Evolutionary conservation across 139 green algal species (phyloP).

Genomic region (Coccomyxa sp.): DNA sequence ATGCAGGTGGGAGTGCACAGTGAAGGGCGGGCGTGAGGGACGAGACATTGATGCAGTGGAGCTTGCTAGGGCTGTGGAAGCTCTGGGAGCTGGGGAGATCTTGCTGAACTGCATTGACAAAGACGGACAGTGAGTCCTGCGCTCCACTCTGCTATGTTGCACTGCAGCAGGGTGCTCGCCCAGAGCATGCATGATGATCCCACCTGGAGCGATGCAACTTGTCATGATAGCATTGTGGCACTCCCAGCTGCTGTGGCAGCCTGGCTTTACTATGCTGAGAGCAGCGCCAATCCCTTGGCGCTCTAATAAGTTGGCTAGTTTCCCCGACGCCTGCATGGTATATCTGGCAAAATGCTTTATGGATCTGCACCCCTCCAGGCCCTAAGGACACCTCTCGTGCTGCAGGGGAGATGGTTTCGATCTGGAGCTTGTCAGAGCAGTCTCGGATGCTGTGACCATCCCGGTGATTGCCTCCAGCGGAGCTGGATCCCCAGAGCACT

Average conservation of each 20-base stretch:
- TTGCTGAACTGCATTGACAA: constrained; percentile 99
- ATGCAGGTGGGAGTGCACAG: constrained; percentile 21
- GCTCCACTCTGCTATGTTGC: not conserved
- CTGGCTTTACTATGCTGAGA: too few relatives aligned
- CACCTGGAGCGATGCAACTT: too few relatives aligned
- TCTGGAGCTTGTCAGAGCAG: constrained; percentile 83
- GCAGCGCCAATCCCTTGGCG: too few relatives aligned
- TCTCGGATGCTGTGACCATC: constrained; percentile 90
- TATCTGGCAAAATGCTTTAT: too few relatives aligned
- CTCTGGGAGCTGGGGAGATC: constrained; percentile 95
- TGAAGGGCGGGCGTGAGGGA: constrained; percentile 81
- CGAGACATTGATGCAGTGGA: constrained; percentile 88
- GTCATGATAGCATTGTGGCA: too few relatives aligned
- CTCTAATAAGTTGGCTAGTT: too few relatives aligned
- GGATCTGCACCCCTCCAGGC: too few relatives aligned
- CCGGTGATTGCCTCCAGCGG: constrained; percentile 95
- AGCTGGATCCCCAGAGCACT: constrained; percentile 89
- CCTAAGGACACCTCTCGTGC: too few relatives aligned
- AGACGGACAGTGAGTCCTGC: constrained; percentile 58
- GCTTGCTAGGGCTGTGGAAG: constrained; percentile 86
- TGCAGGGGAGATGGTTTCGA: constrained; percentile 72
- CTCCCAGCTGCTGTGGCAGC: too few relatives aligned
- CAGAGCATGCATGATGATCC: too few relatives aligned
- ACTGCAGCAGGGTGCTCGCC: too few relatives aligned
- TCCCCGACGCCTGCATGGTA: too few relatives aligned